Evolutionary conservation across 2,329 filamentous ascomycete genomes (phyloP).

Genomic region (Stachybotrys chartarum): DNA sequence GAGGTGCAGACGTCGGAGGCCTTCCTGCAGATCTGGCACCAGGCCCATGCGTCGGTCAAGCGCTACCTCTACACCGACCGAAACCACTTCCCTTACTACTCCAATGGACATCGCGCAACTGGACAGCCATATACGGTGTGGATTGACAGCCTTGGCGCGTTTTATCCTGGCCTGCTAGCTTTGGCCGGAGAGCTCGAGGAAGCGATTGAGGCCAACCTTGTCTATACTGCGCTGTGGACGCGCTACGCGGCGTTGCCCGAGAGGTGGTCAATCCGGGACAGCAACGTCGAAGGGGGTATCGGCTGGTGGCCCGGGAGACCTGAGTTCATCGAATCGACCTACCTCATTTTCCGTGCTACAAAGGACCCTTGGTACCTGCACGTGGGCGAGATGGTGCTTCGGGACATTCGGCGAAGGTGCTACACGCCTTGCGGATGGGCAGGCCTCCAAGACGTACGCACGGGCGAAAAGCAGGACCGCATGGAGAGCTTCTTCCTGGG

Average conservation of each 20-base stretch:
- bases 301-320: conserved; percentile 94
- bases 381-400: conserved; percentile 89
- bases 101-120: conserved; percentile 81
- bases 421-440: conserved; percentile 92
- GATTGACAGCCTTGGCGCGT: conserved; percentile 94
- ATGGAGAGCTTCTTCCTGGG: conserved; percentile 99
- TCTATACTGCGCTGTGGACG: conserved; percentile 92
- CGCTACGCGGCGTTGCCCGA: conserved; percentile 91
- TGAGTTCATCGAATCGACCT: conserved; percentile 95
- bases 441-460: conserved; percentile 74
- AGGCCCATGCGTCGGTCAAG: conserved; percentile 80
- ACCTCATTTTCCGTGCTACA: conserved; percentile 90
- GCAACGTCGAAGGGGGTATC: conserved; percentile 76
- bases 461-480: conserved; percentile 80
- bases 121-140: conserved; percentile 85
- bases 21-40: conserved; percentile 78
- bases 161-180: conserved; percentile 83
- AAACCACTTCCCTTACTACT: conserved; percentile 82
- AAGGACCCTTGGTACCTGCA: conserved; percentile 94
- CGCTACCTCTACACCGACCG: conserved; percentile 77
- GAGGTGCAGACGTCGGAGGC: conserved; percentile 66
- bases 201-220: conserved; percentile 79
- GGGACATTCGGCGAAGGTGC: conserved; percentile 81
- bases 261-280: conserved; percentile 81
- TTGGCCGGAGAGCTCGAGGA: conserved; percentile 86